Evolutionary conservation across 495 filamentous ascomycete genomes (phyloP), one percentile per base, ranked within the genome.

Genomic region (Filosporella fistucella): DNA sequence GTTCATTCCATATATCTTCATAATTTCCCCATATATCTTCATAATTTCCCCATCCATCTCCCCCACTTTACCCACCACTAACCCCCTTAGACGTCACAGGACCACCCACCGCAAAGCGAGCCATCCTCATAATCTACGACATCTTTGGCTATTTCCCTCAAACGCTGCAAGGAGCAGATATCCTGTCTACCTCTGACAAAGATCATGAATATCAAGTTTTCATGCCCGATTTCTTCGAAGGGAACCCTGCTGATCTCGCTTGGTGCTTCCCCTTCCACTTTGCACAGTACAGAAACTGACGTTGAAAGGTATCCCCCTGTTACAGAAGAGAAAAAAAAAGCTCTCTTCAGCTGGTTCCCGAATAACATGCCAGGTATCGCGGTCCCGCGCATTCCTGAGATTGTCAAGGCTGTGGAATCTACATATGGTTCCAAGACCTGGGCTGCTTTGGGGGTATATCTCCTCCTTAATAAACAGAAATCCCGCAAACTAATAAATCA

Each of bases 231-330:
- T 82, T 78, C 67, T 83, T 88, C 68, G 61, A 76, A 26, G 84
- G 78, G 50, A 57, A 74, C 30, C 72, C 74, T 0, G 68, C 68
- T 33, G 69, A 77, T 33, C 67, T 78, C 42, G 63, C 67, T 35
- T 76, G 69, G 75, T 71, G 34, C 17, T 47, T 30, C 12, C 34
- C 37, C 26, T 22, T 16, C 25, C 46, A 17, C 37, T 24, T 8
- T 40, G 26, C 18, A 20, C 38, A 2, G 10, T n/a, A 16, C 3
- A 16, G 14, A 14, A 29, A 2, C 16, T 44, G 24, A 70, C n/a
- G n/a, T n/a, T n/a, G n/a, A n/a, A n/a, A n/a, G n/a, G n/a, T 87
- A 84, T 70, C 90, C 90, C 0, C 86, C 90, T 23, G 72, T 85
- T 62, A 95, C 73, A 30, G 70, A 84, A 14, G 87, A 94, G 56